Evolutionary conservation across 2,329 filamentous ascomycete species (phyloP).

Genomic region (Phoma sp.): DNA sequence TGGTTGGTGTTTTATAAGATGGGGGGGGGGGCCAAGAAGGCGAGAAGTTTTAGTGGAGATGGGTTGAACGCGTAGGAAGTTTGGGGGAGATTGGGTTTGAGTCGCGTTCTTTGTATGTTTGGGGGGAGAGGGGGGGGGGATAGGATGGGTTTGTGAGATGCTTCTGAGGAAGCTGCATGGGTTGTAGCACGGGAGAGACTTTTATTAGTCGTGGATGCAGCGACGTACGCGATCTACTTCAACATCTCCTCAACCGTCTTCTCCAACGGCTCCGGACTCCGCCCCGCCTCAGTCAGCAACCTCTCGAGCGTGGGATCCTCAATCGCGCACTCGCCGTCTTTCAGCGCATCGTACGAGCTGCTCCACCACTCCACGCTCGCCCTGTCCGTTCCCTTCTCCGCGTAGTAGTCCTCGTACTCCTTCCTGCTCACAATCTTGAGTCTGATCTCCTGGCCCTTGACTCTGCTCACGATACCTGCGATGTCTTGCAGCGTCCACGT

Average conservation of each 20-base stretch:
- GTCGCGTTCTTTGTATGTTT: too few species aligned
- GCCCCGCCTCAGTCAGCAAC: conserved; percentile 44
- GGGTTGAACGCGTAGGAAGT: too few species aligned
- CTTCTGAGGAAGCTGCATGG: too few species aligned
- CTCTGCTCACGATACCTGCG: conserved; percentile 36
- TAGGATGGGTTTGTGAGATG: too few species aligned
- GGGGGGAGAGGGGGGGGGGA: too few species aligned
- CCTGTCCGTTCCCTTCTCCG: conserved; percentile 45
- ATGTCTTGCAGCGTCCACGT: conserved; percentile 38
- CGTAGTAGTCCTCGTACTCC: conserved; percentile 52
- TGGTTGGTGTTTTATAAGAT: too few species aligned
- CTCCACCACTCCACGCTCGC: conserved; percentile 54
- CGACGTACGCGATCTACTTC: background rate
- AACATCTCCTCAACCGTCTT: conserved; percentile 52
- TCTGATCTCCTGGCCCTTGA: conserved; percentile 36
- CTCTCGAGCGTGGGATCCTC: conserved; percentile 50
- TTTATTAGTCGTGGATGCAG: too few species aligned
- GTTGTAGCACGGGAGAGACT: too few species aligned
- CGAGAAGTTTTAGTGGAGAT: too few species aligned
- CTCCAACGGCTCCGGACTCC: conserved; percentile 47
- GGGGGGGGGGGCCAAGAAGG: too few species aligned
- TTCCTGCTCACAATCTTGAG: conserved; percentile 47
- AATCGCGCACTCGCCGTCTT: conserved; percentile 51
- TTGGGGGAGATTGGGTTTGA: too few species aligned
- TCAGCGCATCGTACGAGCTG: conserved; percentile 52